phyloP scores from a whole-genome alignment of 78 protist genomes.

The Dictyostelium discoideum region dicty_2.7 NC_007088.5:7680001-7680500 shows the following conservation, averaged over 20 bases:
- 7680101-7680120: too few relatives aligned
- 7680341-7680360: constrained; percentile 90
- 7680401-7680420: constrained; percentile 86
- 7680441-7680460: constrained; percentile 88
- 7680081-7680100: too few relatives aligned
- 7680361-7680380: constrained; percentile 89
- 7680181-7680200: too few relatives aligned
- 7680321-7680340: constrained; percentile 88
- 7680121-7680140: too few relatives aligned
- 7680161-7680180: too few relatives aligned
- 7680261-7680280: neutral
- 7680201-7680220: neutral
- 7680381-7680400: constrained; percentile 62
- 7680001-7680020: too few relatives aligned
- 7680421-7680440: constrained; percentile 84
- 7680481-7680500: too few relatives aligned
- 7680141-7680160: too few relatives aligned
- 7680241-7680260: neutral
- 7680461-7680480: constrained; percentile 86
- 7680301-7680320: neutral
- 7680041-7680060: too few relatives aligned
- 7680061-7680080: too few relatives aligned
- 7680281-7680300: neutral
- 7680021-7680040: too few relatives aligned
- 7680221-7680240: neutral